These are phyloP conservation scores for Dactylellina parvicollis DNA, from an alignment of 2,329 filamentous ascomycete genomes.

Conservation along the genomic window DNA sequence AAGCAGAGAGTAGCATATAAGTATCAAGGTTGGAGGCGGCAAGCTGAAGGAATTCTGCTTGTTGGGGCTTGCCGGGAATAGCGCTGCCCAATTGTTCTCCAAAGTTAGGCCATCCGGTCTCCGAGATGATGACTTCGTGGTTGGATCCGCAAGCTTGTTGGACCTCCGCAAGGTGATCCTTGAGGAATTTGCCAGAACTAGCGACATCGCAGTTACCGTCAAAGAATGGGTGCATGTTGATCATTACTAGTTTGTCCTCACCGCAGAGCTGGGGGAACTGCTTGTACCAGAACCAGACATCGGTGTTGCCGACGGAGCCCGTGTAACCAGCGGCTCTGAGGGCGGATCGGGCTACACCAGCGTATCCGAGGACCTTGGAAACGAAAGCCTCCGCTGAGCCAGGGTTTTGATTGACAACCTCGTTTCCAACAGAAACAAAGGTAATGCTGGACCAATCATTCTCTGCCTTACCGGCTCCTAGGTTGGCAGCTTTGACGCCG, in stretches of 20 bases:
- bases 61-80: constrained; percentile 74
- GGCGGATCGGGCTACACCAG: constrained; percentile 66
- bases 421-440: constrained; percentile 81
- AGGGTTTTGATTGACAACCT: constrained; percentile 74
- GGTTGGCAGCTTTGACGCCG: constrained; percentile 66
- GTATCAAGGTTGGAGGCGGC: constrained; percentile 63
- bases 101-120: constrained; percentile 82
- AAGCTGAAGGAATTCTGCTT: constrained; percentile 72
- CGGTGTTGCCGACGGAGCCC: constrained; percentile 80
- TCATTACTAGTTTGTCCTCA: constrained; percentile 78
- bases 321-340: constrained; percentile 73
- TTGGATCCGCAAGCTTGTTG: constrained; percentile 28
- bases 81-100: constrained; percentile 75
- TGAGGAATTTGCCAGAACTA: constrained; percentile 74
- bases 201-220: constrained; percentile 71
- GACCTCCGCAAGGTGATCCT: constrained; percentile 63
- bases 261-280: constrained; percentile 72
- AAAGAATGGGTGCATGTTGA: constrained; percentile 87
- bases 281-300: constrained; percentile 69
- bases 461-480: constrained; percentile 69
- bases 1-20: constrained; percentile 79
- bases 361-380: constrained; percentile 64
- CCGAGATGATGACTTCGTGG: constrained; percentile 77
- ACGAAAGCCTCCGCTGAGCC: constrained; percentile 68
- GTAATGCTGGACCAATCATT: constrained; percentile 76